These are phyloP conservation scores for Komagataella kurtzmanii DNA, from an alignment of 805 yeast species.

Conservation along the genomic window DNA sequence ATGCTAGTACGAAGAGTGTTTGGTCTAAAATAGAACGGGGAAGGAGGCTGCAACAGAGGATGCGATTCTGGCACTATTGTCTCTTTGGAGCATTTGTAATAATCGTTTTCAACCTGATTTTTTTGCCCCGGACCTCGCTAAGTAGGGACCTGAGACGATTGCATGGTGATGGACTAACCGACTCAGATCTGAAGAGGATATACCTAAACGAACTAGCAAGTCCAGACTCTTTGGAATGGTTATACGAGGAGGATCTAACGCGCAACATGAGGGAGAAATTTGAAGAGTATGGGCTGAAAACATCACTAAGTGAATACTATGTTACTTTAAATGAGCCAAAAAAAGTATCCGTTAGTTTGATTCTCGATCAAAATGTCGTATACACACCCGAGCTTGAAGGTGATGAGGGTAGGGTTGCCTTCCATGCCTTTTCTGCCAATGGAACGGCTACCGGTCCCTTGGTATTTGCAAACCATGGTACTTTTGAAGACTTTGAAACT, in stretches of 20 bases:
- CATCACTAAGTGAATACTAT: conserved; percentile 41
- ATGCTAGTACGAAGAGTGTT: neutral
- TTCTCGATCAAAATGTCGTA: conserved; percentile 20
- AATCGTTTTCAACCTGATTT: conserved; percentile 48
- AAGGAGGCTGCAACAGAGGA: conserved; percentile 7
- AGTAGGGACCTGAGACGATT: conserved; percentile 69
- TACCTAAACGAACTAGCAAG: conserved; percentile 28
- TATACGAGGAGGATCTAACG: conserved; percentile 17
- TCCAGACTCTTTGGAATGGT: conserved; percentile 18
- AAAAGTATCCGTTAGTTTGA: conserved; percentile 25
- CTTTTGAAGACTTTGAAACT: conserved; percentile 32
- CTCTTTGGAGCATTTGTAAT: conserved; percentile 37
- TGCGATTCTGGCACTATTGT: conserved; percentile 30
- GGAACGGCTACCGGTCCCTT: conserved; percentile 50
- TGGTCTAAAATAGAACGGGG: neutral
- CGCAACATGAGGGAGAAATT: conserved; percentile 49
- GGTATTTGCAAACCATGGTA: conserved; percentile 51
- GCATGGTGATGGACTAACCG: conserved; percentile 52
- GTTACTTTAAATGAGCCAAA: conserved; percentile 40
- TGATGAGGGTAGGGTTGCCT: conserved; percentile 41
- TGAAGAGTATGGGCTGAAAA: conserved; percentile 43
- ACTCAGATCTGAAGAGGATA: conserved; percentile 55
- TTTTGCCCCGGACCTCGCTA: conserved; percentile 75
- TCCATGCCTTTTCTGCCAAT: conserved; percentile 56
- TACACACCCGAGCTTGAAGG: conserved; percentile 29